A percentile compares a stretch with the other conserved stretches of the same genome.
Evolutionary conservation across 345 rosid genomes (phyloP).

Genomic region (Pistacia integerrima): DNA sequence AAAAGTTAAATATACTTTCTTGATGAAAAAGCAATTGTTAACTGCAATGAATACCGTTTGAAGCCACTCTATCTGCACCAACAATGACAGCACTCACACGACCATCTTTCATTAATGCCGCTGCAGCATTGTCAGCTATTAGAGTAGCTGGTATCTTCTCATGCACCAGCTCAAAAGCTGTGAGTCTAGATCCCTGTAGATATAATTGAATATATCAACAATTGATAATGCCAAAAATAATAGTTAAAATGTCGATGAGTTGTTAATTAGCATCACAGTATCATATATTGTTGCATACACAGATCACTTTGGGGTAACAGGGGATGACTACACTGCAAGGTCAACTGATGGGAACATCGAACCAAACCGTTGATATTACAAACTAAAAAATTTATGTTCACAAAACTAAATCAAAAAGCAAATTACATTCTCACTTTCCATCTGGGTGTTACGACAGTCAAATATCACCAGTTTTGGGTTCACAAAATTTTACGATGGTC

Average conservation of each 20-base stretch:
- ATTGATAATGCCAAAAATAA: neutral
- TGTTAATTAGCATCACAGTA: neutral
- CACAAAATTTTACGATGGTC: neutral
- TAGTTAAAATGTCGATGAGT: neutral
- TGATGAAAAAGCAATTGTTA: constrained; percentile 9
- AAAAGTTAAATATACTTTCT: constrained; percentile 5
- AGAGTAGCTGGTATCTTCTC: constrained; percentile 90
- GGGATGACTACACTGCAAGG: neutral
- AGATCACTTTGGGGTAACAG: neutral
- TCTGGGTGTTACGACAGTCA: neutral
- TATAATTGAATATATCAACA: neutral
- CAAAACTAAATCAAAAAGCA: constrained; percentile 5
- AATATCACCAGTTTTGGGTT: neutral
- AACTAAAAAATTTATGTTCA: neutral
- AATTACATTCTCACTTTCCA: neutral
- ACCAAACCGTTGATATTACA: neutral
- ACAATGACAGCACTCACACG: constrained; percentile 78
- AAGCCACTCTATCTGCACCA: constrained; percentile 95
- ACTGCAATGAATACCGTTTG: constrained; percentile 61
- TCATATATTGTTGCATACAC: neutral
- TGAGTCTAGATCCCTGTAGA: constrained; percentile 89
- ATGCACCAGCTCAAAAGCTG: constrained; percentile 93
- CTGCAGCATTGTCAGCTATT: constrained; percentile 92
- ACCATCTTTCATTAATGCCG: constrained; percentile 81
- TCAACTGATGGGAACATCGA: neutral